A percentile compares a stretch with the other conserved stretches of the same genome.
Conservation (phyloP, 2,329 filamentous ascomycete genomes). For the Calonectria pauciramosa region DNA sequence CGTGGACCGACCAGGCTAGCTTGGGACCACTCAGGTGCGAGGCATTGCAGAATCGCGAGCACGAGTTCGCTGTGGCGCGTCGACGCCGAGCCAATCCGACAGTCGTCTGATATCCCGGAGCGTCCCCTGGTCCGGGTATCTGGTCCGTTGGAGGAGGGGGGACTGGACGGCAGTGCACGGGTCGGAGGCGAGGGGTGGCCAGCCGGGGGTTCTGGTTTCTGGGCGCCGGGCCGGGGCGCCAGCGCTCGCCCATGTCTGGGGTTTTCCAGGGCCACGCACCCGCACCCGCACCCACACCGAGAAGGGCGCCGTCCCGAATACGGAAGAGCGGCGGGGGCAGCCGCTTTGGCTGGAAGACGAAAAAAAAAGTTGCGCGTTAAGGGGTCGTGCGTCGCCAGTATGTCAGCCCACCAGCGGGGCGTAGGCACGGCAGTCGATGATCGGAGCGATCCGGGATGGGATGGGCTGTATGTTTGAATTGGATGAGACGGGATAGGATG, state of each 20-base stretch:
- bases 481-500: slow-evolving; percentile 25
- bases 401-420: slow-evolving; percentile 47
- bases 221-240: slow-evolving; percentile 26
- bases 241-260: slow-evolving; percentile 7
- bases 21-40: not conserved
- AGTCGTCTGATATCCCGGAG: slow-evolving; percentile 19
- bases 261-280: slow-evolving; percentile 16
- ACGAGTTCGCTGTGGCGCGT: not conserved
- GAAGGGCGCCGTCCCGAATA: slow-evolving; percentile 36
- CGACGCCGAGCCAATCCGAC: not conserved
- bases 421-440: slow-evolving; percentile 32
- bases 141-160: not conserved
- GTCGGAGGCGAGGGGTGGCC: not conserved
- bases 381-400: slow-evolving; percentile 14
- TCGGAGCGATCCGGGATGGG: slow-evolving; percentile 43
- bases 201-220: slow-evolving; percentile 8
- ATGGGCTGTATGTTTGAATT: slow-evolving; percentile 28
- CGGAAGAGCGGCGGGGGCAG: slow-evolving; percentile 34
- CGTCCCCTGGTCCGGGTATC: slow-evolving; percentile 16
- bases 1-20: not conserved
- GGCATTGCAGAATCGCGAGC: not conserved
- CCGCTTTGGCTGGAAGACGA: not conserved
- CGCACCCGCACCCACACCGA: slow-evolving; percentile 16
- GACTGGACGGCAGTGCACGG: slow-evolving; percentile 1
- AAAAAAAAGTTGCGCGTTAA: slow-evolving; percentile 16